Percentiles rank a stretch among this genome's conserved stretches.
phyloP scores from a whole-genome alignment of 2,329 filamentous ascomycete genomes.

The Dactylonectria macrodidyma region DNA sequence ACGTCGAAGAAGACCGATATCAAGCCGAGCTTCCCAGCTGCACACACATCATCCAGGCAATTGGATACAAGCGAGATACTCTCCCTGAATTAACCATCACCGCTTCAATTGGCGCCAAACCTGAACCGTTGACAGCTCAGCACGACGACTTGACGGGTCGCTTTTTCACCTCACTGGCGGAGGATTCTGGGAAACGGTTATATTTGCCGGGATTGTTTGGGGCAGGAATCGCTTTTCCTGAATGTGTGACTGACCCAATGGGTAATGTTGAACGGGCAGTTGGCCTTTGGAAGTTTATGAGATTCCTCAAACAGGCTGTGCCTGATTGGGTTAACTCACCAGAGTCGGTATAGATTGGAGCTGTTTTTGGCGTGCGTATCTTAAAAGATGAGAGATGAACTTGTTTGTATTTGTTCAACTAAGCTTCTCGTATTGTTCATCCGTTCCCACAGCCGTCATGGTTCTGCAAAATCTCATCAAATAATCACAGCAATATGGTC shows the following conservation, averaged over 20 bases:
- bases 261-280: slow-evolving; percentile 75
- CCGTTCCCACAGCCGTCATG: neutral
- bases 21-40: slow-evolving; percentile 63
- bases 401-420: neutral
- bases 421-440: neutral
- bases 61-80: slow-evolving; percentile 68
- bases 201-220: slow-evolving; percentile 68
- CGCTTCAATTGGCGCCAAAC: slow-evolving; percentile 35
- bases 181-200: slow-evolving; percentile 36
- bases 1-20: slow-evolving; percentile 30
- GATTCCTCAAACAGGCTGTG: slow-evolving; percentile 68
- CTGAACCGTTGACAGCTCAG: slow-evolving; percentile 61
- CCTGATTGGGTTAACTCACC: slow-evolving; percentile 48
- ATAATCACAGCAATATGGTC: neutral
- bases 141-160: slow-evolving; percentile 52
- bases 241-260: slow-evolving; percentile 71
- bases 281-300: slow-evolving; percentile 78
- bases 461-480: neutral
- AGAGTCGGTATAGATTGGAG: neutral
- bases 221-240: slow-evolving; percentile 75
- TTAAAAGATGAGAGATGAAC: too few species aligned
- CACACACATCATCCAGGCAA: slow-evolving; percentile 69
- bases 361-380: too few species aligned
- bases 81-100: slow-evolving; percentile 62
- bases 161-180: slow-evolving; percentile 30